A percentile compares a stretch with the other conserved stretches of the same genome.
These are phyloP conservation scores for Globisporangium cederbergense DNA, from an alignment of 352 stramenopile genomes.

Conservation along the genomic window DNA sequence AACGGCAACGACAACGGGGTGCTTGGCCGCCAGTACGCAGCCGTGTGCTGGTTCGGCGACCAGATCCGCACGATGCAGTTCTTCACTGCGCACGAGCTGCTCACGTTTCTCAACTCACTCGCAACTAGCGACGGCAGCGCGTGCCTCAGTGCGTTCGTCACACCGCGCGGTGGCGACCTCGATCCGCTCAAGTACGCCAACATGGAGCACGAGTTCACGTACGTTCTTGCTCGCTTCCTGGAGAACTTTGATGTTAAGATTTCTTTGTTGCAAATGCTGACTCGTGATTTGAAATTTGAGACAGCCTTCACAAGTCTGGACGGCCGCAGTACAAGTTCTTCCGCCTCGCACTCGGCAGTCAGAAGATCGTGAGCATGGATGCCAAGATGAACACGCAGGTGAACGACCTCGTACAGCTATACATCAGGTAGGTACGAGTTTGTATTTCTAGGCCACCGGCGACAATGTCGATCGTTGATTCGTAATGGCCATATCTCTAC, in stretches of 20 bases:
- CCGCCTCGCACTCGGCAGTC: constrained; percentile 56
- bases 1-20: background rate
- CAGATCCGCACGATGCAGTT: constrained; percentile 43
- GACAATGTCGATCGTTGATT: background rate
- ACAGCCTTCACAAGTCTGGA: constrained; percentile 59
- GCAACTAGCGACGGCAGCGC: constrained; percentile 30
- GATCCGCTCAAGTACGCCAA: constrained; percentile 67
- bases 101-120: constrained; percentile 41
- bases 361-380: constrained; percentile 73
- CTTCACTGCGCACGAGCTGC: constrained; percentile 43
- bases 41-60: constrained; percentile 71
- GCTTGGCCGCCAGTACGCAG: constrained; percentile 5
- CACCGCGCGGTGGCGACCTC: constrained; percentile 55
- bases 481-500: background rate
- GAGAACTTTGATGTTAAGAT: background rate
- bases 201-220: constrained; percentile 76
- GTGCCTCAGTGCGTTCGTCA: constrained; percentile 54
- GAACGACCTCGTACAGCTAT: constrained; percentile 38
- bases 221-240: constrained; percentile 20
- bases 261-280: background rate
- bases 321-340: constrained; percentile 56
- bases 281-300: background rate
- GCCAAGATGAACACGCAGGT: constrained; percentile 47
- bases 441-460: too few relatives aligned
- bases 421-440: constrained; percentile 37